Evolutionary conservation across 164 flowering plant species (phyloP).

Genomic region (Vitis cinerea): DNA sequence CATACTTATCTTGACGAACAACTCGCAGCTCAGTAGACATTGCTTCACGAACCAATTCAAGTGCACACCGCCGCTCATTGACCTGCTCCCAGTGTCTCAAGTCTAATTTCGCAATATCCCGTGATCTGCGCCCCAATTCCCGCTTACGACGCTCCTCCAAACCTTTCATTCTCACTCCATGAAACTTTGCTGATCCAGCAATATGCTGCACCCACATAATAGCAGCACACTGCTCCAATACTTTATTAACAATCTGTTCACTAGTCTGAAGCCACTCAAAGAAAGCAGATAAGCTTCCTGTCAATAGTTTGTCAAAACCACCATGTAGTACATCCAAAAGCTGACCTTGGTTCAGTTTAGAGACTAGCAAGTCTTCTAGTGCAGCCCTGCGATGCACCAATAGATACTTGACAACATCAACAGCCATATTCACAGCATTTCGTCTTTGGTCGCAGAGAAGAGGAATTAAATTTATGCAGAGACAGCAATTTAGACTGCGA

Average conservation of each 20-base stretch:
- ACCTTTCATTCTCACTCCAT: slow-evolving; percentile 88
- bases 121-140: slow-evolving; percentile 76
- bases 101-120: slow-evolving; percentile 65
- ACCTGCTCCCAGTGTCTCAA: slow-evolving; percentile 83
- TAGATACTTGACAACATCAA: slow-evolving; percentile 77
- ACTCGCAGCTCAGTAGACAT: slow-evolving; percentile 95
- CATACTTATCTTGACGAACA: slow-evolving; percentile 96
- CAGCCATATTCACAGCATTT: slow-evolving; percentile 62
- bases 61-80: slow-evolving; percentile 87
- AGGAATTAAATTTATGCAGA: slow-evolving; percentile 78
- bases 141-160: slow-evolving; percentile 90
- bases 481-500: slow-evolving; percentile 88
- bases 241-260: slow-evolving; percentile 68
- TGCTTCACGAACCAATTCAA: slow-evolving; percentile 86
- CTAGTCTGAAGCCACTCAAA: slow-evolving; percentile 79
- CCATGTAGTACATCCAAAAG: slow-evolving; percentile 85
- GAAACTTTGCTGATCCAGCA: slow-evolving; percentile 88
- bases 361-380: slow-evolving; percentile 86
- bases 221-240: slow-evolving; percentile 87
- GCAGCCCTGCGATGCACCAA: slow-evolving; percentile 89
- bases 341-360: slow-evolving; percentile 84
- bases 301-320: slow-evolving; percentile 88
- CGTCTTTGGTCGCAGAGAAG: slow-evolving; percentile 75
- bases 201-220: slow-evolving; percentile 97
- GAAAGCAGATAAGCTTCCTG: slow-evolving; percentile 63